Evolutionary conservation across 2,329 filamentous ascomycete species (phyloP).

Genomic region (Exophiala spinifera): DNA sequence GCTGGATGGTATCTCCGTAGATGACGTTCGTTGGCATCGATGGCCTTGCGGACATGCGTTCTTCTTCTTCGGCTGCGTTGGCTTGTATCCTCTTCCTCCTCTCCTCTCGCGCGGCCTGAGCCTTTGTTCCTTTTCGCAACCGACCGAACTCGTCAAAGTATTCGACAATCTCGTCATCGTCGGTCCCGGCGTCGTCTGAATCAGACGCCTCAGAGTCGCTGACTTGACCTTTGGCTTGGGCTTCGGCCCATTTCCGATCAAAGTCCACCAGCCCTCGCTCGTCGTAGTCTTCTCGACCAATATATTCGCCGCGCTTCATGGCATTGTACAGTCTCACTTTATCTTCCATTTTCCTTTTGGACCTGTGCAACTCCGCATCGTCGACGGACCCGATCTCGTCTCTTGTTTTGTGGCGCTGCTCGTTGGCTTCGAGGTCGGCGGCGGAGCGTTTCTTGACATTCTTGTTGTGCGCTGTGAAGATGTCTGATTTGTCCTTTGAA

Average conservation of each 20-base stretch:
- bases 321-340: constrained; percentile 85
- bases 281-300: constrained; percentile 40
- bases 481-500: constrained; percentile 60
- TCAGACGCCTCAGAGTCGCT: constrained; percentile 33
- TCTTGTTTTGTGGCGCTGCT: constrained; percentile 60
- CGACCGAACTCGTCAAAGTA: constrained; percentile 91
- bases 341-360: constrained; percentile 79
- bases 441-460: constrained; percentile 61
- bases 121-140: constrained; percentile 67
- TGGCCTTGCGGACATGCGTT: constrained; percentile 60
- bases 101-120: constrained; percentile 64
- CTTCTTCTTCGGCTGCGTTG: constrained; percentile 59
- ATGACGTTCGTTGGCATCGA: constrained; percentile 69
- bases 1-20: constrained; percentile 80
- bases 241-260: constrained; percentile 89
- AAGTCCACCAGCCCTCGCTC: constrained; percentile 74
- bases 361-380: constrained; percentile 57
- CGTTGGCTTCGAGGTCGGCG: constrained; percentile 56
- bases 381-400: constrained; percentile 61
- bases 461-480: constrained; percentile 66
- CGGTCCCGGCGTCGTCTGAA: constrained; percentile 39
- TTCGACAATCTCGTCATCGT: constrained; percentile 67
- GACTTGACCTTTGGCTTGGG: constrained; percentile 45
- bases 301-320: constrained; percentile 84
- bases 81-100: constrained; percentile 53